phyloP scores from a whole-genome alignment of 1,284 basidiomycete species.

The Cryptococcus jaspeensis region DNA sequence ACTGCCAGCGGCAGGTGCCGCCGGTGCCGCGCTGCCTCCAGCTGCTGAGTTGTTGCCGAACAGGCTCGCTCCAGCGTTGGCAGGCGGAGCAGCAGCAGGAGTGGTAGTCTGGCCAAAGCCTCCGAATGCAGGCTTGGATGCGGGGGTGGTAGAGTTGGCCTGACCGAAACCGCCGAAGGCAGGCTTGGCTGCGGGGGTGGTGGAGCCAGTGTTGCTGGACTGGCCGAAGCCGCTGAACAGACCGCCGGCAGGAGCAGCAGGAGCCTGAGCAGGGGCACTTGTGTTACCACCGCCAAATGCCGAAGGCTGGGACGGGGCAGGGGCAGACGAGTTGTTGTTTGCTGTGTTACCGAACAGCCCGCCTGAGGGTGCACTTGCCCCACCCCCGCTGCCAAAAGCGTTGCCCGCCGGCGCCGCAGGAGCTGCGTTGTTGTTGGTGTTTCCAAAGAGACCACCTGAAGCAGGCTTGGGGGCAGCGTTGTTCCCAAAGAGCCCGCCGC shows the following conservation, averaged over 20 bases:
- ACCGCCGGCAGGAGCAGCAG: conserved; percentile 19
- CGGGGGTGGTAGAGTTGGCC: conserved; percentile 30
- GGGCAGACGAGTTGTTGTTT: conserved; percentile 3
- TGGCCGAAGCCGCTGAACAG: conserved; percentile 29
- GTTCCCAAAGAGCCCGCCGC: conserved; percentile 20
- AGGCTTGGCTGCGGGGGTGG: conserved; percentile 42
- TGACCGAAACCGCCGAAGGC: conserved; percentile 33
- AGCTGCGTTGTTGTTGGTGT: conserved; percentile 2
- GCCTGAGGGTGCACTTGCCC: conserved; percentile 11
- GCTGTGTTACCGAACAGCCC: conserved; percentile 18
- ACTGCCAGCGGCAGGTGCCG: conserved; percentile 10
- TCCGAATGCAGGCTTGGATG: conserved; percentile 40
- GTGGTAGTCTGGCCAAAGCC: conserved; percentile 38
- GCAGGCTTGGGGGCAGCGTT: conserved; percentile 6
- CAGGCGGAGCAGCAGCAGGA: conserved; percentile 36
- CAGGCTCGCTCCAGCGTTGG: conserved; percentile 16
- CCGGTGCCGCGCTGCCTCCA: conserved; percentile 16
- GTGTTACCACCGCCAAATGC: conserved; percentile 12
- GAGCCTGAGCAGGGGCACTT: conserved; percentile 11
- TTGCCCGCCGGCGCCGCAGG: conserved; percentile 16
- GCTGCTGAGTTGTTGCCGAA: conserved; percentile 22
- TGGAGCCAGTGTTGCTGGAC: conserved; percentile 20
- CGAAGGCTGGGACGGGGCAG: conserved; percentile 7
- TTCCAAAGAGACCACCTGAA: conserved; percentile 10
- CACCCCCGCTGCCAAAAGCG: conserved; percentile 10